A percentile compares a stretch with the other conserved stretches of the same genome.
Conservation (phyloP, 306 rosid genomes). For the Albizia julibrissin region DNA sequence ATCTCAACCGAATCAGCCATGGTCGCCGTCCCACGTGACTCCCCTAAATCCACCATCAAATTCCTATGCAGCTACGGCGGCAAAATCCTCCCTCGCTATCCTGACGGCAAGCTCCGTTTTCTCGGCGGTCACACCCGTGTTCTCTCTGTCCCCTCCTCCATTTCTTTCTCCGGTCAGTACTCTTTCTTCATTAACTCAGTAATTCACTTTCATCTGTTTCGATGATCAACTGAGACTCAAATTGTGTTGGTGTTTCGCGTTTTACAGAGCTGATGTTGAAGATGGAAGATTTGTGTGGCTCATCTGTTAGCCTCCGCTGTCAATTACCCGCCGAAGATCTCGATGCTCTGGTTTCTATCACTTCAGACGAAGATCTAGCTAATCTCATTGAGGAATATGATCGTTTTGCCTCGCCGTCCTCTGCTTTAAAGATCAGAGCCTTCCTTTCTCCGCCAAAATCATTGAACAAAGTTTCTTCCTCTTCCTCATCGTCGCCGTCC, state of each 20-base stretch:
- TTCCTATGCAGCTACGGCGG: constrained; percentile 77
- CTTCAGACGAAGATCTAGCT: constrained; percentile 64
- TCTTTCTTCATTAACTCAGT: background rate
- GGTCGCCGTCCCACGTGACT: background rate
- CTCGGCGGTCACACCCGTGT: constrained; percentile 72
- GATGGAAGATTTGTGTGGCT: constrained; percentile 54
- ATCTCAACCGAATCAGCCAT: background rate
- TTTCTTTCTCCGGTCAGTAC: constrained; percentile 60
- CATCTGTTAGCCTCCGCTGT: constrained; percentile 63
- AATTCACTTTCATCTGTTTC: background rate
- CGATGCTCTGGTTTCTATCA: constrained; percentile 70
- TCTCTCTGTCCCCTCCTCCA: constrained; percentile 55
- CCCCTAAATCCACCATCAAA: constrained; percentile 40
- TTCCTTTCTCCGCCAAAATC: constrained; percentile 58
- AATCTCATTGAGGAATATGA: constrained; percentile 72
- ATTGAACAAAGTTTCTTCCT: constrained; percentile 35
- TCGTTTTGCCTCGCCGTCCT: constrained; percentile 42
- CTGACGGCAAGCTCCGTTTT: constrained; percentile 77
- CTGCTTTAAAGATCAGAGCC: constrained; percentile 63
- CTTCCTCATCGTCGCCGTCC: constrained; percentile 37
- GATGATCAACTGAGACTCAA: background rate
- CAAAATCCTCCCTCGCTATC: constrained; percentile 68
- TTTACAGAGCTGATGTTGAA: constrained; percentile 59
- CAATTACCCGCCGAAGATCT: constrained; percentile 72
- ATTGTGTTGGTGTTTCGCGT: constrained; percentile 13